Evolutionary conservation across 169 alveolate genomes (phyloP).

Genomic region (Cryptosporidium viatorum): DNA sequence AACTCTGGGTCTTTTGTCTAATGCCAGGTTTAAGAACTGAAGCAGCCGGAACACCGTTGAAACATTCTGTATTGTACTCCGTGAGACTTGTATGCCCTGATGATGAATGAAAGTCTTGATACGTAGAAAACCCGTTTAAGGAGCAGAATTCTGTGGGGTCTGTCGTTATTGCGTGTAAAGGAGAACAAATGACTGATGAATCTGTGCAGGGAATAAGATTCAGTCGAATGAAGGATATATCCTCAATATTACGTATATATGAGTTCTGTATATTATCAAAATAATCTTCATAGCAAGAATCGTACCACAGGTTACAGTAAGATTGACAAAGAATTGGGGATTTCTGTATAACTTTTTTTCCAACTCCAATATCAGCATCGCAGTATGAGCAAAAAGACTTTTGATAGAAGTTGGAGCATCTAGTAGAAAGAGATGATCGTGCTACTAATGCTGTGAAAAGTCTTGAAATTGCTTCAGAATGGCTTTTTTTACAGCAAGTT

Average conservation of each 20-base stretch:
- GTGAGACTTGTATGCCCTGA: not conserved
- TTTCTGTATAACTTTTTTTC: constrained; percentile 33
- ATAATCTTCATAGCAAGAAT: constrained; percentile 34
- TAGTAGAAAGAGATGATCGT: constrained; percentile 41
- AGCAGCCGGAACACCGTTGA: constrained; percentile 44
- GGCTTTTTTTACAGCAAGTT: constrained; percentile 59
- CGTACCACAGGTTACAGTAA: constrained; percentile 39
- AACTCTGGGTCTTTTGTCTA: constrained; percentile 4
- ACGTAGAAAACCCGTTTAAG: constrained; percentile 29
- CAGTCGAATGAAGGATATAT: constrained; percentile 19
- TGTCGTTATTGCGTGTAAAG: constrained; percentile 40
- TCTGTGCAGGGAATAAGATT: constrained; percentile 59
- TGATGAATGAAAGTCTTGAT: constrained; percentile 2
- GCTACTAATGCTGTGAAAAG: constrained; percentile 21
- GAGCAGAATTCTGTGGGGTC: constrained; percentile 61
- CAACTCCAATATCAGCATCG: constrained; percentile 62
- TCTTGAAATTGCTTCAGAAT: constrained; percentile 41
- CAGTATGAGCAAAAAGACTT: constrained; percentile 49
- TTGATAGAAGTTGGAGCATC: constrained; percentile 37
- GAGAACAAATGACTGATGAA: constrained; percentile 44
- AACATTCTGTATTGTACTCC: constrained; percentile 40
- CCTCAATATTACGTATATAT: constrained; percentile 23
- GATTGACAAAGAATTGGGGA: constrained; percentile 46
- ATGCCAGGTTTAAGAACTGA: constrained; percentile 45
- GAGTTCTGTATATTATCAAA: constrained; percentile 59